Conservation (phyloP, 495 filamentous ascomycete genomes). For the Hypoxylon intermedium region DNA sequence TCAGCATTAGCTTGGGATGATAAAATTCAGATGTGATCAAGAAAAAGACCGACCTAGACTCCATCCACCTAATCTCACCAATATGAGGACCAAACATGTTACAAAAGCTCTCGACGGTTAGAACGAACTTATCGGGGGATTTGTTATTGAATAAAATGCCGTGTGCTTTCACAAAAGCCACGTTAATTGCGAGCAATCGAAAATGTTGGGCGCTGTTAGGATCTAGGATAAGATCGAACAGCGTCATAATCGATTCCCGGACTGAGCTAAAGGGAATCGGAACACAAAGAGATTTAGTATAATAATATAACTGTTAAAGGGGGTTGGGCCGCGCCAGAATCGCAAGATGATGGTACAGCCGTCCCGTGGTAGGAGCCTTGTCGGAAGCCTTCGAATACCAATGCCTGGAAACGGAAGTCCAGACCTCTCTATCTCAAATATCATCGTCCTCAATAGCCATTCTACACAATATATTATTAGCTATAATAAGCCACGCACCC, state of each 20-base stretch:
- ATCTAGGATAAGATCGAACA: constrained; percentile 72
- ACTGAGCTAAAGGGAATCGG: constrained; percentile 65
- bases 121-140: constrained; percentile 54
- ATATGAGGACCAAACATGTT: constrained; percentile 66
- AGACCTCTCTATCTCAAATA: constrained; percentile 70
- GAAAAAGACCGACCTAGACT: constrained; percentile 63
- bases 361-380: constrained; percentile 68
- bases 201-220: constrained; percentile 38
- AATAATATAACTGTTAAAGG: constrained; percentile 76
- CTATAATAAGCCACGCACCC: not conserved
- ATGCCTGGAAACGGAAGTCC: constrained; percentile 72
- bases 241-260: constrained; percentile 71
- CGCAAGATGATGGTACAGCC: constrained; percentile 81
- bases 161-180: constrained; percentile 69
- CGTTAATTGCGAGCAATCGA: constrained; percentile 46
- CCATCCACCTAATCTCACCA: constrained; percentile 65
- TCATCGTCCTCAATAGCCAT: constrained; percentile 80
- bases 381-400: constrained; percentile 83
- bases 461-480: constrained; percentile 23
- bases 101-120: constrained; percentile 58
- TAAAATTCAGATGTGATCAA: constrained; percentile 58
- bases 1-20: constrained; percentile 57
- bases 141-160: constrained; percentile 70
- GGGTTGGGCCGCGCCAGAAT: constrained; percentile 74
- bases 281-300: constrained; percentile 53